A percentile compares a stretch with the other conserved stretches of the same genome.
These are phyloP conservation scores for Protomyces macrosporus DNA, from an alignment of 1,139 yeast species.

Conservation along the genomic window DNA sequence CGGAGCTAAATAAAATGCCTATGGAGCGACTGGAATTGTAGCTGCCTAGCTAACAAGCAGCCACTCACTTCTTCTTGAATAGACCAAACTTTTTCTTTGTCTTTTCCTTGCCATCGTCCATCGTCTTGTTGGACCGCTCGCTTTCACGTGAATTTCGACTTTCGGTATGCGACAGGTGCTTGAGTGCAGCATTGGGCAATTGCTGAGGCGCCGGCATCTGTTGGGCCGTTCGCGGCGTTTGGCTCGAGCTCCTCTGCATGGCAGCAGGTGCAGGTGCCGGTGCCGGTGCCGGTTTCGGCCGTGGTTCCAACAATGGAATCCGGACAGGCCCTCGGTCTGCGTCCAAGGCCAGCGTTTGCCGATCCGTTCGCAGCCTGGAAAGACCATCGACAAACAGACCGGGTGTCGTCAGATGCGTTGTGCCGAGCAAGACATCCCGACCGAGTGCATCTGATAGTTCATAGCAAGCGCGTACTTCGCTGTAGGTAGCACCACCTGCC, in stretches of 20 bases:
- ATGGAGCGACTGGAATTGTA: not conserved
- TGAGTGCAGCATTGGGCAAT: not conserved
- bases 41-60: not conserved
- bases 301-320: slow-evolving; percentile 16
- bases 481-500: slow-evolving; percentile 84
- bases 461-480: slow-evolving; percentile 72
- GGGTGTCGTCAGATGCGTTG: slow-evolving; percentile 72
- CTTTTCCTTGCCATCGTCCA: slow-evolving; percentile 16
- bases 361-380: not conserved
- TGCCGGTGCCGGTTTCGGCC: slow-evolving; percentile 22
- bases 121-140: slow-evolving; percentile 3
- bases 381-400: slow-evolving; percentile 42
- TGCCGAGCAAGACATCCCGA: slow-evolving; percentile 76
- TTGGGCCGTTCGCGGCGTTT: not conserved
- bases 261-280: slow-evolving; percentile 7
- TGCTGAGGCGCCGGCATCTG: not conserved
- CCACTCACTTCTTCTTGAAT: slow-evolving; percentile 34
- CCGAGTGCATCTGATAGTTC: slow-evolving; percentile 60
- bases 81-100: slow-evolving; percentile 27
- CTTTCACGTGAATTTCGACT: not conserved
- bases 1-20: slow-evolving; percentile 27
- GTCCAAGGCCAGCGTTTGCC: slow-evolving; percentile 10
- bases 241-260: not conserved
- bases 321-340: slow-evolving; percentile 1
- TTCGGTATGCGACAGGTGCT: not conserved